phyloP scores from a whole-genome alignment of 2,329 filamentous ascomycete species.

The Amphichorda felina region DNA sequence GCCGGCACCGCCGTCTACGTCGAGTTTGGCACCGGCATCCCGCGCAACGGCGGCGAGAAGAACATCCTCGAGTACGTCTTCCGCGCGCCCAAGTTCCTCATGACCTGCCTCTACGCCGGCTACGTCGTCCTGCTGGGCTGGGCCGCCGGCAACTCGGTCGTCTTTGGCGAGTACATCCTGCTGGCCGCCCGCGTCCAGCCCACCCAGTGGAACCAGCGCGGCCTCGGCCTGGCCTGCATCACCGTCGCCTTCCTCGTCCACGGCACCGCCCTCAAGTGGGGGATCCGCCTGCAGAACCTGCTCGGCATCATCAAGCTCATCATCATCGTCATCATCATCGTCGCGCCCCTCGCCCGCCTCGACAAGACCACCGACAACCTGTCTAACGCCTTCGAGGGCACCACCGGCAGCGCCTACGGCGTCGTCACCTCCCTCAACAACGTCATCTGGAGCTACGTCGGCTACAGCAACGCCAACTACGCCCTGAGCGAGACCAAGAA shows the following conservation, averaged over 20 bases:
- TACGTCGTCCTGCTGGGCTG: conserved; percentile 54
- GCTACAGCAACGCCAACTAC: conserved; percentile 59
- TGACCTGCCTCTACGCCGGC: conserved; percentile 46
- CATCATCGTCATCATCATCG: conserved; percentile 53
- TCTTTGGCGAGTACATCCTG: conserved; percentile 61
- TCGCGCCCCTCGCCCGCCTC: conserved; percentile 49
- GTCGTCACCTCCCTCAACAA: conserved; percentile 62
- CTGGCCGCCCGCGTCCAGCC: conserved; percentile 52
- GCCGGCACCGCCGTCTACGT: conserved; percentile 54
- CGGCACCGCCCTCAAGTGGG: conserved; percentile 51
- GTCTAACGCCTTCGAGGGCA: conserved; percentile 50
- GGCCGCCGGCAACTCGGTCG: conserved; percentile 55
- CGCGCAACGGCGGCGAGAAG: conserved; percentile 54
- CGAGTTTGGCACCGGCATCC: conserved; percentile 54
- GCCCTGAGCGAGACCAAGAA: conserved; percentile 53
- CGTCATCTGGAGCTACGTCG: conserved; percentile 59
- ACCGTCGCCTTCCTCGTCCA: conserved; percentile 55
- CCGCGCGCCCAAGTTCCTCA: conserved; percentile 46
- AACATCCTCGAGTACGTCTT: conserved; percentile 57
- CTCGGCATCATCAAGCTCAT: conserved; percentile 55
- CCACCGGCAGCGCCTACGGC: conserved; percentile 52
- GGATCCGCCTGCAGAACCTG: conserved; percentile 53
- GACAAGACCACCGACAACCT: conserved; percentile 50
- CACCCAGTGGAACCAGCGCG: conserved; percentile 55
- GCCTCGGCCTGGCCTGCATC: conserved; percentile 54